Evolutionary conservation across 129 eudicot genomes (phyloP).

Genomic region (Artemisia argyi): DNA sequence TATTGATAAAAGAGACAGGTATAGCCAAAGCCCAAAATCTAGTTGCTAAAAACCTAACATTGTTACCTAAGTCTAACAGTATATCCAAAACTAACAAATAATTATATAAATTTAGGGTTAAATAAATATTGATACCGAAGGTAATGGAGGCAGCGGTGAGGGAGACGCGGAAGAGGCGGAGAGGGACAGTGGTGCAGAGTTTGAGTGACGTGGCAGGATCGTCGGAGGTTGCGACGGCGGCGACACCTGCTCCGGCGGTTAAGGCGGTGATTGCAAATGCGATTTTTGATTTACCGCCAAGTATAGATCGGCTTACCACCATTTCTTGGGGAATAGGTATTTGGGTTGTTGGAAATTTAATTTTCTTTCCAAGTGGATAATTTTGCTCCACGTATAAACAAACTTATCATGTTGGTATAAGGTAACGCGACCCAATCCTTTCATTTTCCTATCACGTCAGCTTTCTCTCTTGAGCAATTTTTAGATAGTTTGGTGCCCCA

Average conservation of each 20-base stretch:
- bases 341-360: too few relatives aligned
- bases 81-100: not conserved
- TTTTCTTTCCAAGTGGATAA: constrained; percentile 4
- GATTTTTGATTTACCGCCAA: constrained; percentile 56
- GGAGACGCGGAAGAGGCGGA: constrained; percentile 78
- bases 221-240: constrained; percentile 60
- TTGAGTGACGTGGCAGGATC: constrained; percentile 77
- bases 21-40: too few relatives aligned
- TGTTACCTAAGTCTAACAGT: too few relatives aligned
- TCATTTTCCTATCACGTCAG: too few relatives aligned
- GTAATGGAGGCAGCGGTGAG: constrained; percentile 75
- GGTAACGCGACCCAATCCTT: too few relatives aligned
- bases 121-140: constrained; percentile 42
- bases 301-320: constrained; percentile 69
- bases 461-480: too few relatives aligned
- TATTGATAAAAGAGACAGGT: too few relatives aligned
- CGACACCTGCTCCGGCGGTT: constrained; percentile 70
- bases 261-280: constrained; percentile 53
- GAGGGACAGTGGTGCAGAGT: constrained; percentile 80
- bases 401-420: too few relatives aligned
- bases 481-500: too few relatives aligned
- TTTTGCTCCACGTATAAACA: too few relatives aligned
- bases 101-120: constrained; percentile 11
- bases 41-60: too few relatives aligned
- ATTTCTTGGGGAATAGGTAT: not conserved